A percentile compares a stretch with the other conserved stretches of the same genome.
Evolutionary conservation across 345 rosid species (phyloP).

Genomic region (Melaleuca alternifolia): DNA sequence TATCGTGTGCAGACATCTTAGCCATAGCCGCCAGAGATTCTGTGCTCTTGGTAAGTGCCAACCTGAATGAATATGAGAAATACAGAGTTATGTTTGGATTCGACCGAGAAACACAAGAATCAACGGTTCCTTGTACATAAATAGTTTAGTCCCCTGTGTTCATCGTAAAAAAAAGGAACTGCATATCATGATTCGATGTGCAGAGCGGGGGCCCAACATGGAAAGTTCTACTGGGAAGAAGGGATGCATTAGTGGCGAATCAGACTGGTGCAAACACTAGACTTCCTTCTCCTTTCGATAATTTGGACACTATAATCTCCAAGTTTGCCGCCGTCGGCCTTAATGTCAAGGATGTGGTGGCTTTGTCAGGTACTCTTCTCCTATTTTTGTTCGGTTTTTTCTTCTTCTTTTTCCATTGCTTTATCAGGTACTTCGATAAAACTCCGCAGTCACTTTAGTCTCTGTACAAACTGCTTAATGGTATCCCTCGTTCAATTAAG

Average conservation of each 20-base stretch:
- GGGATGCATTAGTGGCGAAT: conserved; percentile 61
- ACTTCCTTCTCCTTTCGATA: conserved; percentile 62
- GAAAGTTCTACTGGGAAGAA: conserved; percentile 65
- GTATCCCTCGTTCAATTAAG: background rate
- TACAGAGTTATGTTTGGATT: background rate
- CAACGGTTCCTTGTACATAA: background rate
- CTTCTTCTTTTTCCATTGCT: background rate
- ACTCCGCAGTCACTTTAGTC: background rate
- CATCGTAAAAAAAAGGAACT: background rate
- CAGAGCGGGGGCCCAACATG: conserved; percentile 80
- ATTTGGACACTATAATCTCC: conserved; percentile 23
- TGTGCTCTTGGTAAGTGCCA: conserved; percentile 39
- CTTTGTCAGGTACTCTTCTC: conserved; percentile 43
- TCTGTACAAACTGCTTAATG: background rate
- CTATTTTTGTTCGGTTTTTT: background rate
- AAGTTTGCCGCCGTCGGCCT: conserved; percentile 53
- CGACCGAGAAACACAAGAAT: background rate
- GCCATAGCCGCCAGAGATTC: conserved; percentile 72
- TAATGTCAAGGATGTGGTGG: conserved; percentile 45
- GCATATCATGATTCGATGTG: background rate
- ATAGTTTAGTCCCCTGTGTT: background rate
- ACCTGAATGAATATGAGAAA: background rate
- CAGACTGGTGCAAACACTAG: conserved; percentile 30
- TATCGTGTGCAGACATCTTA: conserved; percentile 68
- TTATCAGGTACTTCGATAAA: background rate